phyloP scores from a whole-genome alignment of 257 asterid genomes.

The Rhazya stricta region DNA sequence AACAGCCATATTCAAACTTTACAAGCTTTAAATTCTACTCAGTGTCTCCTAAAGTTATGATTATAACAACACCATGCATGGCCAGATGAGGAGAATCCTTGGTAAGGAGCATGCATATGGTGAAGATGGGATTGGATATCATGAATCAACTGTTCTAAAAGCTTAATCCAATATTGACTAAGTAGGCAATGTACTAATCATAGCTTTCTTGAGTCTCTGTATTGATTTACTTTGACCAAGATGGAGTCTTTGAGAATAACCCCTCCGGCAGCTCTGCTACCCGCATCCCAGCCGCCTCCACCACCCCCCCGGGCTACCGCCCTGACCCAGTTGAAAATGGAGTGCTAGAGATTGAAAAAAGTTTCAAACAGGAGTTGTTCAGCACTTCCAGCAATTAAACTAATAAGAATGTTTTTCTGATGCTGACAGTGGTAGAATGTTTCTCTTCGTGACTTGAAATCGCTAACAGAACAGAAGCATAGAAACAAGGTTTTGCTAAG shows the following conservation, averaged over 20 bases:
- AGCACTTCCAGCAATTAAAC: background rate
- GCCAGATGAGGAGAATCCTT: conserved; percentile 9
- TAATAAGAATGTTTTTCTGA: background rate
- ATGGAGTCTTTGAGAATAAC: background rate
- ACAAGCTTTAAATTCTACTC: conserved; percentile 21
- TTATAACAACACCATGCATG: background rate
- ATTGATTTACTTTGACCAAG: background rate
- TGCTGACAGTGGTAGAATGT: background rate
- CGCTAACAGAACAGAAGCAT: background rate
- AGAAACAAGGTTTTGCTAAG: background rate
- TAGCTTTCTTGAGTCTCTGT: conserved; percentile 1
- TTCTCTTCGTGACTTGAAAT: background rate
- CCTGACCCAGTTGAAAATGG: no score
- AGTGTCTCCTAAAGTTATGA: conserved; percentile 7
- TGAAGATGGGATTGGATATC: background rate
- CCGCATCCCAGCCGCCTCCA: no score
- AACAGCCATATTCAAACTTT: no score
- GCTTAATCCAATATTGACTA: background rate
- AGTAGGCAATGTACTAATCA: conserved; percentile 1
- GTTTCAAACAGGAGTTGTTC: background rate
- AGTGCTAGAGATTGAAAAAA: background rate
- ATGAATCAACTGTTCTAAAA: background rate
- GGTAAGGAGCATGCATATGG: conserved; percentile 1
- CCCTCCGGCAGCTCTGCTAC: no score
- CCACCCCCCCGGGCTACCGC: background rate